Percentiles rank a stretch among this genome's conserved stretches.
These are phyloP conservation scores for Trichoderma gamsii DNA, from an alignment of 495 filamentous ascomycete genomes.

Conservation along the genomic window DNA sequence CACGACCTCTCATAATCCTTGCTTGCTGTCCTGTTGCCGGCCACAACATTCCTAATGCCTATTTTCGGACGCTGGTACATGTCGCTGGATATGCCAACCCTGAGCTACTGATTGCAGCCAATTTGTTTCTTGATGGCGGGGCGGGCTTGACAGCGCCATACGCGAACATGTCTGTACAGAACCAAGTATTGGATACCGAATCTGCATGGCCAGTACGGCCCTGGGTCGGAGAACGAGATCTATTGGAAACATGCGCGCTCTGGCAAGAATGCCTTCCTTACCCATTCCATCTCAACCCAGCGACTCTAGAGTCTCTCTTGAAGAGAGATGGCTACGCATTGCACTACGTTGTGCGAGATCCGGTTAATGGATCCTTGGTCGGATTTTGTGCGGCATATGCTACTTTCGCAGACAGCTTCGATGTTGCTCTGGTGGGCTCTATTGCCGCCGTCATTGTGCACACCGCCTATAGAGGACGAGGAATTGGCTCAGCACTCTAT, in stretches of 20 bases:
- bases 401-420: slow-evolving; percentile 46
- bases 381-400: slow-evolving; percentile 58
- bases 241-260: slow-evolving; percentile 37
- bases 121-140: slow-evolving; percentile 21
- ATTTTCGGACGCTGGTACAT: slow-evolving; percentile 44
- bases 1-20: slow-evolving; percentile 46
- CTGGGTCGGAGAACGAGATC: slow-evolving; percentile 40
- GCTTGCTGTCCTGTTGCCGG: slow-evolving; percentile 39
- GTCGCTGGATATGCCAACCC: slow-evolving; percentile 41
- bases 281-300: slow-evolving; percentile 38
- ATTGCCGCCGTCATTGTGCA: slow-evolving; percentile 54
- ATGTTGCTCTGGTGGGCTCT: slow-evolving; percentile 51
- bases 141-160: not conserved
- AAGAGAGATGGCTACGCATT: slow-evolving; percentile 54
- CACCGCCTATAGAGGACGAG: slow-evolving; percentile 45
- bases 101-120: slow-evolving; percentile 50
- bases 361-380: slow-evolving; percentile 42
- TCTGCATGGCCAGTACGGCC: slow-evolving; percentile 39
- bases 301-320: slow-evolving; percentile 47
- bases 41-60: slow-evolving; percentile 29
- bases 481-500: slow-evolving; percentile 53
- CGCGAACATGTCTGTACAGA: not conserved
- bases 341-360: slow-evolving; percentile 56
- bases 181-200: not conserved
- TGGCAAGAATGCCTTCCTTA: slow-evolving; percentile 46